phyloP scores from a whole-genome alignment of 1,139 yeast genomes.

The Sugiyamaella xylanicola region DNA sequence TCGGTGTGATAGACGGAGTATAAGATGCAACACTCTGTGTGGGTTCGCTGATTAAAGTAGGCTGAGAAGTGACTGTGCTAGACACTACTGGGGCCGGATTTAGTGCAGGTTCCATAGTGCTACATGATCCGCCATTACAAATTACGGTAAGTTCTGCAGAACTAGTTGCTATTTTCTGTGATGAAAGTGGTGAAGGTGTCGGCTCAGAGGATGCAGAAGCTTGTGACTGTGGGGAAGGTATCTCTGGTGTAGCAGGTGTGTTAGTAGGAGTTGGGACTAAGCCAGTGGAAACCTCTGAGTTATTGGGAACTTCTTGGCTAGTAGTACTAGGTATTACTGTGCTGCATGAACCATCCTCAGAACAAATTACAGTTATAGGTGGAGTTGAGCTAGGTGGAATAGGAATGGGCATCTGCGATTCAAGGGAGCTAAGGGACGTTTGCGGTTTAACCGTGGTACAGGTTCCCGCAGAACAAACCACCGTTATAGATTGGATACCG shows the following conservation, averaged over 20 bases:
- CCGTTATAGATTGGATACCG: slow-evolving; percentile 8
- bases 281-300: background rate
- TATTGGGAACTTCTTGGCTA: slow-evolving; percentile 1
- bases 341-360: slow-evolving; percentile 15
- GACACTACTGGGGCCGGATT: too few species aligned
- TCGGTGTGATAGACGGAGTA: background rate
- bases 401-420: background rate
- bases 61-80: too few species aligned
- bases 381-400: background rate
- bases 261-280: too few species aligned
- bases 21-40: too few species aligned
- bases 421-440: background rate
- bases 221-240: too few species aligned
- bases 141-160: background rate
- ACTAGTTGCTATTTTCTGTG: background rate
- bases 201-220: too few species aligned
- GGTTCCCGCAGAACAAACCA: slow-evolving; percentile 7
- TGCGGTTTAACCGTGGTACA: slow-evolving; percentile 7
- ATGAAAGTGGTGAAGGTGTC: background rate
- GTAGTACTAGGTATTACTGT: slow-evolving; percentile 1
- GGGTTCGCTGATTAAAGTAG: too few species aligned
- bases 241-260: too few species aligned
- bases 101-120: slow-evolving; percentile 3
- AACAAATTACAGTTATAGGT: slow-evolving; percentile 17
- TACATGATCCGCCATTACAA: slow-evolving; percentile 10